A percentile compares a stretch with the other conserved stretches of the same genome.
phyloP scores from a whole-genome alignment of 1,284 basidiomycete genomes.

The Thecaphora thlaspeos region DNA sequence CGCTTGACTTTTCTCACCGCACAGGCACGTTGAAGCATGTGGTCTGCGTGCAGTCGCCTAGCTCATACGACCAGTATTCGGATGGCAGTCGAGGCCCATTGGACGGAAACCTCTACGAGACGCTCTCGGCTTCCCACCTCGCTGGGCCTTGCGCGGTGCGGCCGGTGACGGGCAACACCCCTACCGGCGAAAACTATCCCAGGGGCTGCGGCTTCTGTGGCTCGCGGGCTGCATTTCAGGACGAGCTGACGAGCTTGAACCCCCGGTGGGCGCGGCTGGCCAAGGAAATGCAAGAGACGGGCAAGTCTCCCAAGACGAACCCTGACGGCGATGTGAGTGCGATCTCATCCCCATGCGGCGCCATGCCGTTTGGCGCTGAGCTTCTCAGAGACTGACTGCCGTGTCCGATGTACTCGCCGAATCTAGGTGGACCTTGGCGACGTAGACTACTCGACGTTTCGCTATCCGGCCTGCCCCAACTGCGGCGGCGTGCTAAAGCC shows the following conservation, averaged over 20 bases:
- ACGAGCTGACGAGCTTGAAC: slow-evolving; percentile 46
- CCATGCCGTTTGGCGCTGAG: too few relatives aligned
- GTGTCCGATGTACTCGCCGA: too few relatives aligned
- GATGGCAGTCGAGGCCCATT: slow-evolving; percentile 4
- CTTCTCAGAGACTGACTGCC: too few relatives aligned
- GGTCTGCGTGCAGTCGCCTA: slow-evolving; percentile 20
- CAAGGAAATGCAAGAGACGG: slow-evolving; percentile 31
- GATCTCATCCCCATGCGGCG: too few relatives aligned
- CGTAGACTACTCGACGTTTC: slow-evolving; percentile 53
- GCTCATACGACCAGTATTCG: slow-evolving; percentile 5
- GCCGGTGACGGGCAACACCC: slow-evolving; percentile 22
- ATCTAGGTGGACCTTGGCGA: slow-evolving; percentile 41
- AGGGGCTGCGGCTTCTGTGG: slow-evolving; percentile 46
- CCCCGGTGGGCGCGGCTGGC: slow-evolving; percentile 52
- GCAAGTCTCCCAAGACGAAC: slow-evolving; percentile 50
- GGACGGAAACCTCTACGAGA: slow-evolving; percentile 15
- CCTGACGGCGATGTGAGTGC: slow-evolving; percentile 54
- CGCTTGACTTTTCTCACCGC: too few relatives aligned
- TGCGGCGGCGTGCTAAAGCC: slow-evolving; percentile 57
- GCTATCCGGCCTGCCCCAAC: slow-evolving; percentile 50
- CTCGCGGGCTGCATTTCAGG: slow-evolving; percentile 48
- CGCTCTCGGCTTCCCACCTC: slow-evolving; percentile 21
- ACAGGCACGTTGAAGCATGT: too few relatives aligned
- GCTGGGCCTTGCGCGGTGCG: slow-evolving; percentile 23
- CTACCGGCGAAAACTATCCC: slow-evolving; percentile 32